Evolutionary conservation across 1,284 basidiomycete species (phyloP).

Genomic region (Melampsora larici-populina): DNA sequence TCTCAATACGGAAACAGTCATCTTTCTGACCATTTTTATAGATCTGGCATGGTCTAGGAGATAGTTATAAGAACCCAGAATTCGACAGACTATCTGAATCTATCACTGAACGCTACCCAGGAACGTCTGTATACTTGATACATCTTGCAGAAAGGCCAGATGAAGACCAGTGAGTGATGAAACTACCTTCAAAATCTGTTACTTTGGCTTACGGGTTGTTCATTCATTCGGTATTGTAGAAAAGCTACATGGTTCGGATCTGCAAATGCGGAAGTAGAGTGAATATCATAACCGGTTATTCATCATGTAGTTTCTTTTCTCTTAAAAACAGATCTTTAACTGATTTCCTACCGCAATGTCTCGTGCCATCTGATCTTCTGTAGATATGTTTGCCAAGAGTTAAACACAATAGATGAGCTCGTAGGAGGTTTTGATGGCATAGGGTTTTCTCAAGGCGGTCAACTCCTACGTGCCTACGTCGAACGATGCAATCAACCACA

Average conservation of each 20-base stretch:
- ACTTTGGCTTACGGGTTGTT: neutral
- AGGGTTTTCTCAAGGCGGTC: slow-evolving; percentile 53
- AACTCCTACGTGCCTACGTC: slow-evolving; percentile 50
- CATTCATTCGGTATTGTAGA: slow-evolving; percentile 42
- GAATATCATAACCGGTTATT: neutral
- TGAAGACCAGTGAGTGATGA: slow-evolving; percentile 20
- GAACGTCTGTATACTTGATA: slow-evolving; percentile 52
- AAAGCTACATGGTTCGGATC: slow-evolving; percentile 51
- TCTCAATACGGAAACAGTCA: too few relatives aligned
- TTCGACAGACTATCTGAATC: slow-evolving; percentile 47
- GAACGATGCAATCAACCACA: slow-evolving; percentile 51
- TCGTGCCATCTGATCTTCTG: neutral
- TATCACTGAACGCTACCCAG: slow-evolving; percentile 51
- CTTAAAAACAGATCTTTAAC: neutral
- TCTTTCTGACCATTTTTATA: neutral
- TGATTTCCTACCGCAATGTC: neutral
- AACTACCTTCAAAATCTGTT: neutral
- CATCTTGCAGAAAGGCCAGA: slow-evolving; percentile 42
- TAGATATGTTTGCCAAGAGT: slow-evolving; percentile 48
- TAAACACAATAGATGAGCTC: slow-evolving; percentile 50
- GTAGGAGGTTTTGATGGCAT: slow-evolving; percentile 52
- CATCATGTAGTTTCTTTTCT: too few relatives aligned
- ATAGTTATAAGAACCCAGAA: slow-evolving; percentile 50
- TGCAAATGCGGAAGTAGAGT: slow-evolving; percentile 50
- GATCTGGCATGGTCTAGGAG: slow-evolving; percentile 54